Evolutionary conservation across 352 stramenopile species (phyloP).

Genomic region (Thalassiosira sp.): DNA sequence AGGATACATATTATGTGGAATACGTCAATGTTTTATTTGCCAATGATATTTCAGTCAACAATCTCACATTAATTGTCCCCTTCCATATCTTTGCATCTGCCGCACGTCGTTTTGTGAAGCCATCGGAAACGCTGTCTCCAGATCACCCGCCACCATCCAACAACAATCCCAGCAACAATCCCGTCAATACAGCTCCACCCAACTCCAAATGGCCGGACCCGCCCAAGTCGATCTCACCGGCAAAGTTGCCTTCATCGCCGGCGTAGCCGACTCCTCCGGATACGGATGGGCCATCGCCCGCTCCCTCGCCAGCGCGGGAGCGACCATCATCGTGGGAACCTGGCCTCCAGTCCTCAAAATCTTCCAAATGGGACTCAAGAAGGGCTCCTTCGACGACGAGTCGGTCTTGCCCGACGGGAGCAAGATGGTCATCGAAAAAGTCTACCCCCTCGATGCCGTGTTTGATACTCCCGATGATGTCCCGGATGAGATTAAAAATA

Average conservation of each 20-base stretch:
- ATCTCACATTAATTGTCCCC: conserved; percentile 11
- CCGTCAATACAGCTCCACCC: conserved; percentile 44
- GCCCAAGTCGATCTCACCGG: conserved; percentile 78
- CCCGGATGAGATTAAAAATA: conserved; percentile 85
- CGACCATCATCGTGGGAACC: conserved; percentile 87
- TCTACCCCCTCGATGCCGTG: conserved; percentile 88
- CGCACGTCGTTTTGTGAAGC: conserved; percentile 2
- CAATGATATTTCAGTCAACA: no score
- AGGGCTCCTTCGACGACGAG: conserved; percentile 85
- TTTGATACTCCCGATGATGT: conserved; percentile 86
- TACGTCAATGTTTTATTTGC: no score
- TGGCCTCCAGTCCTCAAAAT: conserved; percentile 88
- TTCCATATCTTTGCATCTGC: conserved; percentile 17
- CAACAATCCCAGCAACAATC: conserved; percentile 44
- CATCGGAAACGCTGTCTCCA: conserved; percentile 42
- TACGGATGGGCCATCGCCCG: conserved; percentile 89
- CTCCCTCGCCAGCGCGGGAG: conserved; percentile 83
- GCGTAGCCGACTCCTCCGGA: conserved; percentile 86
- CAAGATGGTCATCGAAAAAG: conserved; percentile 87
- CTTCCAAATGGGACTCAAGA: conserved; percentile 84
- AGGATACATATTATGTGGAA: neutral
- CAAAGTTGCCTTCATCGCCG: conserved; percentile 86
- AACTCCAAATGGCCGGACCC: conserved; percentile 61
- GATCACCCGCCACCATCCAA: conserved; percentile 28
- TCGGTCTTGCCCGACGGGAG: conserved; percentile 80